These are phyloP conservation scores for Chaetomium cochliodes DNA, from an alignment of 495 filamentous ascomycete genomes.

Conservation along the genomic window DNA sequence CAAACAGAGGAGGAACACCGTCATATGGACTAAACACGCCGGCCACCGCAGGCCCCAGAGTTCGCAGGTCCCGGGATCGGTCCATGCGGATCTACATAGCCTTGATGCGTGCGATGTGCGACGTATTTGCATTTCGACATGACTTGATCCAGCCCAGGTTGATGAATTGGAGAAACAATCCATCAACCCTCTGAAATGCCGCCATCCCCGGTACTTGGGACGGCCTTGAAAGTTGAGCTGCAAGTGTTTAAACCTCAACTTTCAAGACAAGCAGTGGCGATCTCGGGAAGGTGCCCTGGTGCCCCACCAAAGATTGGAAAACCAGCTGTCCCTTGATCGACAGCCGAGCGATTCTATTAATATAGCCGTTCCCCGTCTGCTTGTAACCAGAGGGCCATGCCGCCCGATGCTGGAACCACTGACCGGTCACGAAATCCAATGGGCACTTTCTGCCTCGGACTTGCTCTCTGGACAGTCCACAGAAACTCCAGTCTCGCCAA, in stretches of 20 bases:
- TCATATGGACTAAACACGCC: too few relatives aligned
- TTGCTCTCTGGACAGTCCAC: background rate
- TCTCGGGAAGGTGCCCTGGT: background rate
- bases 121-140: too few relatives aligned
- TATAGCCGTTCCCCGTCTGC: constrained; percentile 11
- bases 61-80: too few relatives aligned
- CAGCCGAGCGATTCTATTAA: constrained; percentile 19
- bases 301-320: background rate
- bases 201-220: background rate
- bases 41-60: too few relatives aligned
- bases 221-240: background rate
- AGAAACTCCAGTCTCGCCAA: background rate
- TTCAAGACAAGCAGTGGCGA: background rate
- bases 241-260: background rate
- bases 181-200: too few relatives aligned
- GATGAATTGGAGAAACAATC: too few relatives aligned
- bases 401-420: background rate
- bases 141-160: too few relatives aligned
- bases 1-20: too few relatives aligned
- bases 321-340: constrained; percentile 4
- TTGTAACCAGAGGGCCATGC: background rate
- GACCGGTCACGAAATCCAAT: background rate
- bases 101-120: too few relatives aligned
- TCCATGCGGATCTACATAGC: too few relatives aligned
- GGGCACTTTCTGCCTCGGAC: background rate